Base-by-base conservation (phyloP, 257 asterid genomes). In the Lantana camara region DNA sequence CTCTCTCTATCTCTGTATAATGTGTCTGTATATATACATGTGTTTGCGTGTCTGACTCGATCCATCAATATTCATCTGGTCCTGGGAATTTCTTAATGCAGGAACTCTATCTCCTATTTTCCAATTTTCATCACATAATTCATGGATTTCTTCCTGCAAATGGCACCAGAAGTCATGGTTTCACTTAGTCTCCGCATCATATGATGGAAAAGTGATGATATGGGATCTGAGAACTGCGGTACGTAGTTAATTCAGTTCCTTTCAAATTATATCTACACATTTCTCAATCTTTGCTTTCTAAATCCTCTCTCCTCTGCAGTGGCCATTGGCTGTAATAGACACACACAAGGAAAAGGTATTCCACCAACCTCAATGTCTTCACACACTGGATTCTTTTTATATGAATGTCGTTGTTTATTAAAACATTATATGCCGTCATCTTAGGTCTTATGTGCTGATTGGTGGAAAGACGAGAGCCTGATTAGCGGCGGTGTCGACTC, bases 151-250 rank as follows among this genome's bases (percentile, higher is more conserved):
- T 32, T 77, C 98, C 57, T 88, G 96, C 88, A 94, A 94, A 74
- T 94, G 99, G 99, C 99, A 94, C 72, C 68, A 41, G 7, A 79
- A 79, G 35, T 94, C 99, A 64, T 90, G 93, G 91, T 80, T 82
- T 79, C 99, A 90, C 82, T 79, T 94, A 72, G 95, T 78, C 45
- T 76, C 99, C 48, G 80, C 96, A 41, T 94, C 99, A 7, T 94
- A 84, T 75, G 99, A 94, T 75, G 99, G 99, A 75, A 94, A 94
- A 82, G 89, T 90, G 68, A 90, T 88, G 96, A 60, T 94, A 45
- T 94, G 97, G 97, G 98, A 94, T 77, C 77, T 94, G 60, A 88
- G 99, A 79, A 86, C 96, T 68, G 91, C 95, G 93, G 98, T 94
- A 79, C 42, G 57, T 62, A 41, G 58, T 60, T 63, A 41, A 53